Percentiles rank a stretch among this genome's conserved stretches.
phyloP scores from a whole-genome alignment of 176 grass and related monocot species.

The Triticum urartu region DNA sequence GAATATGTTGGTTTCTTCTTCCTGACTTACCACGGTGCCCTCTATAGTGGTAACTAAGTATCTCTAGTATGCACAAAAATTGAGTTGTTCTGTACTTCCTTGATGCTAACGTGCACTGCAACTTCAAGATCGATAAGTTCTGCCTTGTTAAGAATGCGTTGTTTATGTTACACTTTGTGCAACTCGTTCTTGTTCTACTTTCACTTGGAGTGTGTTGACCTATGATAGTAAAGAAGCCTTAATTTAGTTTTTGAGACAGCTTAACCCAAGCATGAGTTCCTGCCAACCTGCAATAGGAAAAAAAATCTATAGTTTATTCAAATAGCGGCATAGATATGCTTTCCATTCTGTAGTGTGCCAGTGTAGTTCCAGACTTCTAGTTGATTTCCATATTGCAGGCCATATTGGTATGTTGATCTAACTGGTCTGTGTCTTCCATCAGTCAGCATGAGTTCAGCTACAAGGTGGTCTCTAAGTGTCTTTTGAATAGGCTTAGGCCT shows the following conservation, averaged over 20 bases:
- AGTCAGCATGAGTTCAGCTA: too few relatives aligned
- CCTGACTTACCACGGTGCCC: too few relatives aligned
- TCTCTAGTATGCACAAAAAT: too few relatives aligned
- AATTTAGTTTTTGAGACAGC: not conserved
- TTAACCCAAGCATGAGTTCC: not conserved
- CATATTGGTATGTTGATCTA: too few relatives aligned
- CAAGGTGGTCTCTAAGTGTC: too few relatives aligned
- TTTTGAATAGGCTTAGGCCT: too few relatives aligned
- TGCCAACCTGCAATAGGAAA: not conserved
- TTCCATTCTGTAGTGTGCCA: not conserved
- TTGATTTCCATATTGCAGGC: too few relatives aligned
- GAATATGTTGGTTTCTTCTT: not conserved
- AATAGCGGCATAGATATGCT: not conserved
- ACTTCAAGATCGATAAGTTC: not conserved
- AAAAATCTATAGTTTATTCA: not conserved
- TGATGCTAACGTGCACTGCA: not conserved
- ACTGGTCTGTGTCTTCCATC: too few relatives aligned
- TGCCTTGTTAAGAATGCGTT: not conserved
- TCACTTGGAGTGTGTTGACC: not conserved
- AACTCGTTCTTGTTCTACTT: not conserved
- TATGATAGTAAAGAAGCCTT: not conserved
- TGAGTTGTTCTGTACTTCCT: too few relatives aligned
- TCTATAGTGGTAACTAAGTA: too few relatives aligned
- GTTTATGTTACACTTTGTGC: not conserved
- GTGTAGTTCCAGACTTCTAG: too few relatives aligned